Percentiles rank a stretch among this genome's conserved stretches.
phyloP scores from a whole-genome alignment of 176 grass and related monocot species.

The Elaeis guineensis region DNA sequence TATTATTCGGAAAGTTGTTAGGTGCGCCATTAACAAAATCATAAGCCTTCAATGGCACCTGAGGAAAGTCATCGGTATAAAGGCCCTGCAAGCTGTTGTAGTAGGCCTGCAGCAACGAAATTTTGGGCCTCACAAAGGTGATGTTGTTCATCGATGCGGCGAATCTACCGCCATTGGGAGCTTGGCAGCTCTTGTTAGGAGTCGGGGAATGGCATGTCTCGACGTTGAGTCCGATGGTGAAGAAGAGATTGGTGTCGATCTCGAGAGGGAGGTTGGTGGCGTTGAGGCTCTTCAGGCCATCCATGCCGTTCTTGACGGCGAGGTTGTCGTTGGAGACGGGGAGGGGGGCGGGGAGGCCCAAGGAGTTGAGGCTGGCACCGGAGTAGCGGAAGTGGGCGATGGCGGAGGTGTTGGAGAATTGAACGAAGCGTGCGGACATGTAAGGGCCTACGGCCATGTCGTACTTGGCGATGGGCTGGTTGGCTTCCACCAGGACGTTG shows the following conservation, averaged over 20 bases:
- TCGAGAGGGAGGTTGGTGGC: conserved; percentile 18
- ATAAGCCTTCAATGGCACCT: background rate
- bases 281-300: conserved; percentile 13
- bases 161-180: background rate
- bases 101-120: conserved; percentile 4
- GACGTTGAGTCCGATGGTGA: conserved; percentile 25
- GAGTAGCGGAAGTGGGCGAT: conserved; percentile 13
- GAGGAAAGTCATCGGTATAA: conserved; percentile 3
- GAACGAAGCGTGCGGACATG: conserved; percentile 1
- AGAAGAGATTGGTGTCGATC: conserved; percentile 21
- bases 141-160: conserved; percentile 8
- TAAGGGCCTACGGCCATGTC: conserved; percentile 19
- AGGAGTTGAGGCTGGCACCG: background rate
- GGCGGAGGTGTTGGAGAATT: conserved; percentile 10
- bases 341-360: background rate
- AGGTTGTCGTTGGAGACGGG: conserved; percentile 18
- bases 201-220: conserved; percentile 6
- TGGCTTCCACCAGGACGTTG: conserved; percentile 25
- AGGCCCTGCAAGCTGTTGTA: background rate
- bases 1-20: background rate
- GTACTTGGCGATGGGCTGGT: background rate
- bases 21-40: background rate
- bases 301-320: background rate
- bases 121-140: conserved; percentile 1
- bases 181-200: conserved; percentile 14